Evolutionary conservation across 495 filamentous ascomycete genomes (phyloP), one percentile per base, ranked within the genome.

Genomic region (Aspergillus bridgeri): DNA sequence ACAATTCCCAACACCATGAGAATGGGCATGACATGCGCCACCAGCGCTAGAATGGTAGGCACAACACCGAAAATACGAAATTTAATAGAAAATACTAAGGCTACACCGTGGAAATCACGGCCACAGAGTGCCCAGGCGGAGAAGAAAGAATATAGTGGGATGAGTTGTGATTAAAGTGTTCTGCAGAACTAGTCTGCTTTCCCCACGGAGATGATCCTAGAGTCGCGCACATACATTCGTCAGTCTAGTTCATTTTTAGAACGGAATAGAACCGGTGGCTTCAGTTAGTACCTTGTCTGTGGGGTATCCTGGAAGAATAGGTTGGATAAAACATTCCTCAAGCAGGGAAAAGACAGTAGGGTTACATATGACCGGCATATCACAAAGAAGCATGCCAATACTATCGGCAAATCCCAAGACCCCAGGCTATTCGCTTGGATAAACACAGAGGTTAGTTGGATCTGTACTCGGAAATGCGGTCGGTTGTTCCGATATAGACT

Each of bases 111-210:
- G 7, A 11, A 38, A 15, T 15, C 13, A 38, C 6, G 7, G 33
- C 3, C 33, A 15, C 1, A 15, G 4, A 15, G 9, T 38, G 33
- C 33, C 33, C 33, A 38, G 33, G 17, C 48, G 48, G 48, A 29
- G 48, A 51, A 51, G n/a, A 51, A 18, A 27, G 18, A 51, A 51
- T 19, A 15, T 38, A 38, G 24, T 24, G 48, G 21, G 24, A 29
- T 29, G 24, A 17, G 21, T 27, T 27, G 24, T 15, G 8, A 43
- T 42, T 53, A 53, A 53, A 42, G 51, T 33, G 25, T 53, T 54
- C 52, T 54, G 52, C 52, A 45, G 52, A 13, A 27, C 52, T 47
- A 45, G 52, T 17, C 52, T 54, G 9, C 11, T 54, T 54, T 54
- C 42, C 51, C 52, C 52, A 54, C 52, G 52, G 52, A 54, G 52